Percentiles rank a stretch among this genome's conserved stretches.
Evolutionary conservation across 805 yeast species (phyloP).

Genomic region (Yarrowia yakushimensis): DNA sequence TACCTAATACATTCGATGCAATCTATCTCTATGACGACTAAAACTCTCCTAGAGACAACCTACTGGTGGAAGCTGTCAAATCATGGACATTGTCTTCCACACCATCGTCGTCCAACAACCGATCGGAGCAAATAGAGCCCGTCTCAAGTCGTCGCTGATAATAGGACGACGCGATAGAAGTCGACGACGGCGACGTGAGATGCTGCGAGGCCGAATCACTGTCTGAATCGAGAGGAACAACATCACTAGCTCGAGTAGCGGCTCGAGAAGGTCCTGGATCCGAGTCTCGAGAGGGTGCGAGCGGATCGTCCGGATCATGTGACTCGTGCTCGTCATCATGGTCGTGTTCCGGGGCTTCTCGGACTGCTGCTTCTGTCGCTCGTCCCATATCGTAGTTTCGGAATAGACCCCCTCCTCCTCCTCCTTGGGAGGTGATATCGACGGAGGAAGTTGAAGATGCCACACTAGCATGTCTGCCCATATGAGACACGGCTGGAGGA

Average conservation of each 20-base stretch:
- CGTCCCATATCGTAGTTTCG: not conserved
- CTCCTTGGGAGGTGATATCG: slow-evolving; percentile 1
- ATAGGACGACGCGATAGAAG: not conserved
- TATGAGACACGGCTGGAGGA: not conserved
- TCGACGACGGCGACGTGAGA: not conserved
- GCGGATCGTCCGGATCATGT: not conserved
- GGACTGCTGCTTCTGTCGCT: not conserved
- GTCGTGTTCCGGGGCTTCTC: not conserved
- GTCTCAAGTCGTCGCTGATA: not conserved
- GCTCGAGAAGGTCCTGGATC: not conserved
- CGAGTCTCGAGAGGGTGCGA: not conserved
- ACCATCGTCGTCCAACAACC: slow-evolving; percentile 10
- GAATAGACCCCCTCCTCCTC: not conserved
- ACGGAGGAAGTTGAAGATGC: not conserved
- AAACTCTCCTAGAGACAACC: not conserved
- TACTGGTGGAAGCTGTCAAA: not conserved
- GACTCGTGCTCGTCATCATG: not conserved
- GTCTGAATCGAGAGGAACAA: not conserved
- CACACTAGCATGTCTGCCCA: not conserved
- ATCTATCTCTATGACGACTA: not conserved
- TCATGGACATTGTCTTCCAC: slow-evolving; percentile 9
- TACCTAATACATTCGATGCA: not conserved
- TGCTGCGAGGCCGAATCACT: not conserved
- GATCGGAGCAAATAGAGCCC: slow-evolving; percentile 10
- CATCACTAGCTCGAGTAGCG: not conserved